Conservation (phyloP, 163 green algal species). For the Volvox carteri region DNA sequence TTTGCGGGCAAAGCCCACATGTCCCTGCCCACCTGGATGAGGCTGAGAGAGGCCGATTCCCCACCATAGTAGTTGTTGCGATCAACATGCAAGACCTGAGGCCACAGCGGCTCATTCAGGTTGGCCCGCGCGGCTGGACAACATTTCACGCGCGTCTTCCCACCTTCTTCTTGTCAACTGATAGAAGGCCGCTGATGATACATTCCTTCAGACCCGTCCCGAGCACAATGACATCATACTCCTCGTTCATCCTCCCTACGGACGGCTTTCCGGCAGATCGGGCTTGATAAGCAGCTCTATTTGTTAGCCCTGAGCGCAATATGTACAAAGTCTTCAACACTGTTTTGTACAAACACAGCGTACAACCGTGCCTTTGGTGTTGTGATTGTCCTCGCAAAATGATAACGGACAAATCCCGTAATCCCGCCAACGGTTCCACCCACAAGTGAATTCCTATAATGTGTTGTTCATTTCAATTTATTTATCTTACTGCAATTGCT, state of each 20-base stretch:
- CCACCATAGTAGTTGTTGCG: conserved; percentile 99
- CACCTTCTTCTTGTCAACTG: conserved; percentile 95
- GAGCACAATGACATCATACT: conserved; percentile 98
- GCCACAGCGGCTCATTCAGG: not conserved
- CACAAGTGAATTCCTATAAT: no score
- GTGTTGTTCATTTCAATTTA: not conserved
- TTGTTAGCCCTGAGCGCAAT: no score
- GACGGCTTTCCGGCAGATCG: conserved; percentile 1
- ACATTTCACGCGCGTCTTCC: not conserved
- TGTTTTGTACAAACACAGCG: no score
- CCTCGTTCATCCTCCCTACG: conserved; percentile 88
- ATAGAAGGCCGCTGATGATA: conserved; percentile 97
- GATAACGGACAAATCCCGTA: not conserved
- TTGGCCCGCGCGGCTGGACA: conserved; percentile 1
- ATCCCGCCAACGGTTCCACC: not conserved
- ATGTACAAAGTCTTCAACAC: no score
- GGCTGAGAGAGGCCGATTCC: conserved; percentile 94
- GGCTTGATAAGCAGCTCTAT: not conserved
- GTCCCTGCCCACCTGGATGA: conserved; percentile 89
- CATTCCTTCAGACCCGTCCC: conserved; percentile 99
- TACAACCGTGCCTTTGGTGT: no score
- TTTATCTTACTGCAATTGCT: no score
- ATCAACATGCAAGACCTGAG: conserved; percentile 99
- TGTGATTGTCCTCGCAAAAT: no score
- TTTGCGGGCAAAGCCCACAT: no score